Evolutionary conservation across 257 asterid genomes (phyloP).

Genomic region (Solanum virginianum): DNA sequence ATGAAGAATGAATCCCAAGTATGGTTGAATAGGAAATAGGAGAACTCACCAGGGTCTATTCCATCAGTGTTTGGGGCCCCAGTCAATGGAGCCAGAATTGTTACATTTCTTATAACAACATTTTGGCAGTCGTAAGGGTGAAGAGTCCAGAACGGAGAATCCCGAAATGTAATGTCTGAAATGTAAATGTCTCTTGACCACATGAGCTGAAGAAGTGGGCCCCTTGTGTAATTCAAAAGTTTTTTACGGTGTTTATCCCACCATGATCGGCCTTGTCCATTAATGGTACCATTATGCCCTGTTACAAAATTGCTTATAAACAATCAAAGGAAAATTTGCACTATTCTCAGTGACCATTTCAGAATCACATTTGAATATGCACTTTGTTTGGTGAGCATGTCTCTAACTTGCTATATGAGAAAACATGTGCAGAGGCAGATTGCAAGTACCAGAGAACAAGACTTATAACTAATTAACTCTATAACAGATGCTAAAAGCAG

Average conservation of each 20-base stretch:
- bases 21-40: neutral
- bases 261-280: constrained; percentile 89
- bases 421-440: neutral
- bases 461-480: neutral
- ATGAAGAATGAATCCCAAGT: neutral
- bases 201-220: constrained; percentile 90
- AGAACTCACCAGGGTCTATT: constrained; percentile 77
- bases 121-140: constrained; percentile 93
- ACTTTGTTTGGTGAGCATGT: neutral
- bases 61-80: constrained; percentile 96
- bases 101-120: constrained; percentile 55
- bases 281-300: constrained; percentile 87
- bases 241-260: constrained; percentile 64
- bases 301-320: constrained; percentile 14
- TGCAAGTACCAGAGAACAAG: neutral
- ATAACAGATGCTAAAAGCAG: neutral
- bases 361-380: neutral
- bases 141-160: constrained; percentile 90
- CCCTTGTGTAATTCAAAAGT: constrained; percentile 68
- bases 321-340: neutral
- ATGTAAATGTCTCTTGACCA: constrained; percentile 83
- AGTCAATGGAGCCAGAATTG: constrained; percentile 76
- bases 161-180: constrained; percentile 64
- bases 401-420: neutral
- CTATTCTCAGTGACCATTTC: neutral